Conservation (phyloP, 2,329 filamentous ascomycete species). For the Paracoccidioides lutzii region DNA sequence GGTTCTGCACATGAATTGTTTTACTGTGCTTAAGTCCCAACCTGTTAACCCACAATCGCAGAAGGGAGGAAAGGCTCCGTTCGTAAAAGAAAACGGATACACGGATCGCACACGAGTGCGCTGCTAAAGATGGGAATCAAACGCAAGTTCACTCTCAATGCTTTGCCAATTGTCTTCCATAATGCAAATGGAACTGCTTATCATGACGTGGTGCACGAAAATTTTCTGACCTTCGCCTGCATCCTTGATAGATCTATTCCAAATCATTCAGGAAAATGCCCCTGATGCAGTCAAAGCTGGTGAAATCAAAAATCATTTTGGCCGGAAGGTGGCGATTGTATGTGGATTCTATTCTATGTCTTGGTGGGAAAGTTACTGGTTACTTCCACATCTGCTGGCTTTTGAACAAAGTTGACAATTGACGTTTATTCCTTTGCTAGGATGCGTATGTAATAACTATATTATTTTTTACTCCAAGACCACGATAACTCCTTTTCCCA, state of each 20-base stretch:
- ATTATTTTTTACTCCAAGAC: too few relatives aligned
- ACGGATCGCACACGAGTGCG: not conserved
- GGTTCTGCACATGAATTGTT: not conserved
- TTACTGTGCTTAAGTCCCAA: not conserved
- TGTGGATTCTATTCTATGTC: constrained; percentile 24
- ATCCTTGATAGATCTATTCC: constrained; percentile 47
- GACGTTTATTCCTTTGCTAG: constrained; percentile 23
- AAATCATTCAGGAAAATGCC: constrained; percentile 79
- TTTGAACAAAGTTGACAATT: not conserved
- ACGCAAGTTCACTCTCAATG: constrained; percentile 24
- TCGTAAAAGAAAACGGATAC: not conserved
- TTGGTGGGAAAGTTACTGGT: not conserved
- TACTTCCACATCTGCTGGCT: not conserved
- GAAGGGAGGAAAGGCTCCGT: not conserved
- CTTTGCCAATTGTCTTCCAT: constrained; percentile 1
- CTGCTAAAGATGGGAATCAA: constrained; percentile 37
- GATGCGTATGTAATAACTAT: constrained; percentile 38
- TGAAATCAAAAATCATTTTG: constrained; percentile 98
- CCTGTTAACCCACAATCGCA: not conserved
- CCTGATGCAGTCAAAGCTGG: constrained; percentile 93
- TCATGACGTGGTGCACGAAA: not conserved
- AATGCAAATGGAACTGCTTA: constrained; percentile 3
- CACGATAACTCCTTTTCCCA: too few relatives aligned
- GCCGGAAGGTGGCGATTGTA: constrained; percentile 94
- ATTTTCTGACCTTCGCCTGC: constrained; percentile 5